Conservation (phyloP, 805 yeast genomes). For the Yarrowia alimentaria region DNA sequence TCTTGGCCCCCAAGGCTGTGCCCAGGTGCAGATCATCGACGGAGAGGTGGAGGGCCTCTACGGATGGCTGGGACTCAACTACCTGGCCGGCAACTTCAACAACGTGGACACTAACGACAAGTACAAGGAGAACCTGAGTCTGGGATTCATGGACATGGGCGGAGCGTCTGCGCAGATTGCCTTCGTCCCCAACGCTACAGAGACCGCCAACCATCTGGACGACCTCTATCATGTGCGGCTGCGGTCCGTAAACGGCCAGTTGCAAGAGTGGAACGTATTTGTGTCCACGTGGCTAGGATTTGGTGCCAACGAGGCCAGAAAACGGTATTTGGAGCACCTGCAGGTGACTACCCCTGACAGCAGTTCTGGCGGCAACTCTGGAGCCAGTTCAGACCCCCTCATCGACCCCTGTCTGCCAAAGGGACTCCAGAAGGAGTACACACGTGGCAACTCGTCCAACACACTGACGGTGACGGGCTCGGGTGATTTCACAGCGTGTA, state of each 20-base stretch:
- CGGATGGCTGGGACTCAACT: constrained; percentile 94
- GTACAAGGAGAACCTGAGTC: not conserved
- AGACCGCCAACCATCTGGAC: constrained; percentile 62
- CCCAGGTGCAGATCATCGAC: constrained; percentile 70
- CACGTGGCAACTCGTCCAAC: no score
- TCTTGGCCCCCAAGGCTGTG: constrained; percentile 50
- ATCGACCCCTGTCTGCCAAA: constrained; percentile 81
- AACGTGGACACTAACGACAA: constrained; percentile 37
- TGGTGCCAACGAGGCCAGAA: constrained; percentile 93
- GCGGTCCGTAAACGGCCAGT: constrained; percentile 53
- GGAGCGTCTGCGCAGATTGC: constrained; percentile 98
- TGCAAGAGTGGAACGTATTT: constrained; percentile 68
- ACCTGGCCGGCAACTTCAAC: constrained; percentile 61
- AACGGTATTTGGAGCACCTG: constrained; percentile 52
- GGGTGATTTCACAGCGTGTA: constrained; percentile 76
- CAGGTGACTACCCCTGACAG: no score
- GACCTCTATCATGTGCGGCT: constrained; percentile 68
- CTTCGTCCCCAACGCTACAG: constrained; percentile 72
- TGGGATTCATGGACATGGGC: constrained; percentile 98
- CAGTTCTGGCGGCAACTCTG: no score
- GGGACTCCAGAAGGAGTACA: constrained; percentile 45
- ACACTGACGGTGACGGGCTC: constrained; percentile 68
- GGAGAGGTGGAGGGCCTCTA: constrained; percentile 93
- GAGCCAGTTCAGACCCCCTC: constrained; percentile 41
- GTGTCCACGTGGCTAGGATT: constrained; percentile 97